These are phyloP conservation scores for Cenococcum geophilum DNA, from an alignment of 495 filamentous ascomycete genomes.

Conservation along the genomic window DNA sequence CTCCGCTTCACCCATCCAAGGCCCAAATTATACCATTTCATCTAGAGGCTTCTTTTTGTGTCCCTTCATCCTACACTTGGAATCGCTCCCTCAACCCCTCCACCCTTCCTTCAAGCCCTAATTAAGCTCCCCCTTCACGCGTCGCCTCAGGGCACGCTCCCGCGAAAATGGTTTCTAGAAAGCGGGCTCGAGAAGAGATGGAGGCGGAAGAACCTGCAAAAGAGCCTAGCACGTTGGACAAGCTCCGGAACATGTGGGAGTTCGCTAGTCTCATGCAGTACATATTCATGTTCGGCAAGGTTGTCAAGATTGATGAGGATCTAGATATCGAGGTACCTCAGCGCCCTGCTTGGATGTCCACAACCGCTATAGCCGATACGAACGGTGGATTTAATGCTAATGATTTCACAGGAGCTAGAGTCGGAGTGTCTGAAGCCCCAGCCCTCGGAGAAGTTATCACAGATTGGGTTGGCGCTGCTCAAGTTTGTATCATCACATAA, in stretches of 20 bases:
- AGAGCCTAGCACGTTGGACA: slow-evolving; percentile 53
- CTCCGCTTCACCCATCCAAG: too few relatives aligned
- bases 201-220: slow-evolving; percentile 44
- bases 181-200: slow-evolving; percentile 66
- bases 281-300: slow-evolving; percentile 79
- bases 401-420: slow-evolving; percentile 69
- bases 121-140: slow-evolving; percentile 16
- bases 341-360: slow-evolving; percentile 4
- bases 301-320: slow-evolving; percentile 81
- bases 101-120: background rate
- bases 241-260: slow-evolving; percentile 84
- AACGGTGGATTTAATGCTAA: slow-evolving; percentile 10
- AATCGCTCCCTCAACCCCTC: background rate
- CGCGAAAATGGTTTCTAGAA: slow-evolving; percentile 53
- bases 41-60: background rate
- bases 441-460: slow-evolving; percentile 62
- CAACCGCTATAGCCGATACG: background rate
- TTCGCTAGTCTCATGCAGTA: slow-evolving; percentile 94
- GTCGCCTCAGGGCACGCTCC: slow-evolving; percentile 22
- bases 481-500: slow-evolving; percentile 93
- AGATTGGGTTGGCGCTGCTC: slow-evolving; percentile 82
- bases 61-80: background rate
- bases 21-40: too few relatives aligned
- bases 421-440: slow-evolving; percentile 74
- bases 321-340: slow-evolving; percentile 73